Evolutionary conservation across 1,284 basidiomycete genomes (phyloP), one percentile per base, ranked within the genome.

Genomic region (Phylloporus sp.): DNA sequence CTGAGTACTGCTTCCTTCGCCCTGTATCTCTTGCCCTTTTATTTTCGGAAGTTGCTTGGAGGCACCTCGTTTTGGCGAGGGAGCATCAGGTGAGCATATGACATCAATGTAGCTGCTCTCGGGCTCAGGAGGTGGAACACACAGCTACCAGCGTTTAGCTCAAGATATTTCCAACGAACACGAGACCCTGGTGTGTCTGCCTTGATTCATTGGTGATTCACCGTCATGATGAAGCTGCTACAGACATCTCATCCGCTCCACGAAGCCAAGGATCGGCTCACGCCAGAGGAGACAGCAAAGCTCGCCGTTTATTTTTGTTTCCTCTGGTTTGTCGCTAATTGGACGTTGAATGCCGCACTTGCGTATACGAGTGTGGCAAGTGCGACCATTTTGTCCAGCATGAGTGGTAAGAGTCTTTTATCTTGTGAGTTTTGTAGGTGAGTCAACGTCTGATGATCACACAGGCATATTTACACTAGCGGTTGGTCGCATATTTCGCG

Each of bases 391-490:
- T 77, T 98, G 56, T 92, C 93, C 6, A 90, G 90, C 72, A 96
- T 90, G 81, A 95, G 94, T 68, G 95, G 95, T 93, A 75, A 64
- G 90, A 17, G 17, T 50, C 32, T 32, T 12, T n/a, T n/a, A n/a
- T n/a, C n/a, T n/a, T n/a, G n/a, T n/a, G n/a, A n/a, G 8, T 52
- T 46, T 6, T 57, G 8, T n/a, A 17, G 15, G 11, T 42, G 32
- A 51, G 15, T 15, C 39, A 32, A 55, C 17, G 17, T 66, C 56
- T 64, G 46, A 66, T 37, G n/a, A 31, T 58, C 46, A 46, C n/a
- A 20, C 60, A 95, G 96, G 97, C 6, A 96, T 99, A 79, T 98
- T 98, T 76, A 99, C 97, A 0, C 81, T 99, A 47, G 90, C 83
- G 0, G 81, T 98, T 49, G 97, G 97, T 6, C 84, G 91, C n/a